A percentile compares a stretch with the other conserved stretches of the same genome.
These are phyloP conservation scores for Lactifluus volemus DNA, from an alignment of 768 basidiomycete species.

Conservation along the genomic window DNA sequence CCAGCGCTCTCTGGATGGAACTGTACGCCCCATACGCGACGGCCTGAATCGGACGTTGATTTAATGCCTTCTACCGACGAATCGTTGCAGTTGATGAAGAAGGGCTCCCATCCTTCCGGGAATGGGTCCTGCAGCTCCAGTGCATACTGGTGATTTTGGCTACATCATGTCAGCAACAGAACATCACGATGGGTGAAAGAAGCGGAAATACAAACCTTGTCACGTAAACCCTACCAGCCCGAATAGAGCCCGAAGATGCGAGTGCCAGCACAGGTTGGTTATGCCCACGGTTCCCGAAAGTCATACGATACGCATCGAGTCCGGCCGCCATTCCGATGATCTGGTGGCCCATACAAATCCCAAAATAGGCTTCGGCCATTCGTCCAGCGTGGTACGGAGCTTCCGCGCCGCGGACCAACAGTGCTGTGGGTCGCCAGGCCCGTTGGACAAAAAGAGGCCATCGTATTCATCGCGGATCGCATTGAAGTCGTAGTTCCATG, in stretches of 20 bases:
- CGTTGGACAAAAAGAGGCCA: constrained; percentile 93
- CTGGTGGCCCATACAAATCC: constrained; percentile 99
- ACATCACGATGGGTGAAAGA: not conserved
- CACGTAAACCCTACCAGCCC: constrained; percentile 93
- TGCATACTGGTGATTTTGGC: constrained; percentile 99
- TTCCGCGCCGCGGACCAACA: constrained; percentile 80
- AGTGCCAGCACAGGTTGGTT: constrained; percentile 97
- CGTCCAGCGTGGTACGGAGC: constrained; percentile 70
- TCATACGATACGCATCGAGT: constrained; percentile 95
- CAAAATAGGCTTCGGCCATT: constrained; percentile 96
- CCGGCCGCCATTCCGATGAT: constrained; percentile 97
- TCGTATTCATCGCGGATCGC: constrained; percentile 82
- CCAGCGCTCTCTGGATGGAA: constrained; percentile 99
- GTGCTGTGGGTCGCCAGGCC: constrained; percentile 88
- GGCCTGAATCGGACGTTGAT: constrained; percentile 82
- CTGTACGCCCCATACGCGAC: constrained; percentile 94
- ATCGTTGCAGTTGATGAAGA: constrained; percentile 99
- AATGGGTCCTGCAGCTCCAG: constrained; percentile 88
- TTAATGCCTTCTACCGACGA: constrained; percentile 99
- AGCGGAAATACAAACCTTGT: constrained; percentile 53
- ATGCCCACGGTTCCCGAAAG: constrained; percentile 98
- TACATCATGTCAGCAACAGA: constrained; percentile 23
- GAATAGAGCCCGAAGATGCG: constrained; percentile 88
- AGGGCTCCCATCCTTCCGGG: constrained; percentile 96
- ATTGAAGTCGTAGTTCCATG: constrained; percentile 98